These are phyloP conservation scores for Crithidia mellificae DNA, from an alignment of 208 protist species.

Conservation along the genomic window DNA sequence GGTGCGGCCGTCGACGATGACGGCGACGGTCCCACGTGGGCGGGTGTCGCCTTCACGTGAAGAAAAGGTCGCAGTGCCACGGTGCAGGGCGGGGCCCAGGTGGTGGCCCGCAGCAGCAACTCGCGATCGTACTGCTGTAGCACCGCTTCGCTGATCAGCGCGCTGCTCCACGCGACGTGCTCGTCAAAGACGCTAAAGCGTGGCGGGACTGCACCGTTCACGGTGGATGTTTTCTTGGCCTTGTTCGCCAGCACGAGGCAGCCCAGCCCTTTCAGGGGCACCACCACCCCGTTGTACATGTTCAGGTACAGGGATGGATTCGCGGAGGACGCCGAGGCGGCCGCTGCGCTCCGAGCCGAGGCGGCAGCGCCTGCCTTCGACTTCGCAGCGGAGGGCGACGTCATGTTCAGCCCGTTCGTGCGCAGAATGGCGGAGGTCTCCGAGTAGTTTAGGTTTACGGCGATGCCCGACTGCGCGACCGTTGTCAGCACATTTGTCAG, in stretches of 20 bases:
- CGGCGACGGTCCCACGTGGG: not conserved
- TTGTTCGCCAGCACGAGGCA: slow-evolving; percentile 78
- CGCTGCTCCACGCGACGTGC: slow-evolving; percentile 68
- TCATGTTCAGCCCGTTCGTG: not conserved
- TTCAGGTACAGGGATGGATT: slow-evolving; percentile 21
- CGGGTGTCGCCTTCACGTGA: not conserved
- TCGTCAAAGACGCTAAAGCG: slow-evolving; percentile 67
- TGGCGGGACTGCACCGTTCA: not conserved
- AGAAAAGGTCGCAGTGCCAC: slow-evolving; percentile 32
- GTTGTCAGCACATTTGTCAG: slow-evolving; percentile 54
- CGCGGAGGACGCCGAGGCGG: not conserved
- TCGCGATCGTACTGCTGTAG: slow-evolving; percentile 59
- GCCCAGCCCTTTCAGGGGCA: slow-evolving; percentile 61
- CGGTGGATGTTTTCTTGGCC: not conserved
- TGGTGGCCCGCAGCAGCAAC: slow-evolving; percentile 43
- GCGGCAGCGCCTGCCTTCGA: not conserved
- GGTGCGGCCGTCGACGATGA: not conserved
- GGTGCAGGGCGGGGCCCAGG: slow-evolving; percentile 36
- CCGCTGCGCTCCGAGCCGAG: not conserved
- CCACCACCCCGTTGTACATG: slow-evolving; percentile 47
- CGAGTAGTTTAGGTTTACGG: slow-evolving; percentile 58
- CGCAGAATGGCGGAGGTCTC: slow-evolving; percentile 10
- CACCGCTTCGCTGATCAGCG: slow-evolving; percentile 52
- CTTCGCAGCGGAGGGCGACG: not conserved
- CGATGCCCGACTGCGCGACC: slow-evolving; percentile 59